Conservation (phyloP, 805 yeast genomes). For the Candida maesae region DNA sequence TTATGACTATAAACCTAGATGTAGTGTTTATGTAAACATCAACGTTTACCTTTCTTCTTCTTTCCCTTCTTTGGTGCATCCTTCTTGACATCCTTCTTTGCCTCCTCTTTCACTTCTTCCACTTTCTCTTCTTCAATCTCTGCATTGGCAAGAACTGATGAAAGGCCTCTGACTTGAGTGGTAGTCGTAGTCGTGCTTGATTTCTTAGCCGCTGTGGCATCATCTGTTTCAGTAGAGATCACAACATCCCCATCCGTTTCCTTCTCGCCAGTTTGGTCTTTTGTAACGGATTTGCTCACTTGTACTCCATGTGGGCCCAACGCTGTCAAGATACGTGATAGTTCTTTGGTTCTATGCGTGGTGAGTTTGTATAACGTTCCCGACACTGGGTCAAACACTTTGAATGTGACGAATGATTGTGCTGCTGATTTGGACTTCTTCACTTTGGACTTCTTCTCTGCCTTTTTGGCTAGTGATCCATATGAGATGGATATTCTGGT, state of each 20-base stretch:
- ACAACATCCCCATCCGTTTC: background rate
- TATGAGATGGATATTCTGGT: constrained; percentile 27
- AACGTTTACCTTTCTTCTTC: constrained; percentile 27
- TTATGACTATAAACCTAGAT: too few species aligned
- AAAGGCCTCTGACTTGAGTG: constrained; percentile 20
- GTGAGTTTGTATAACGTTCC: constrained; percentile 60
- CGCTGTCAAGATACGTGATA: constrained; percentile 66
- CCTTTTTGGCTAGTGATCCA: constrained; percentile 23
- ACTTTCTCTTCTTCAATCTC: constrained; percentile 21
- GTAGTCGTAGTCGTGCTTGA: background rate
- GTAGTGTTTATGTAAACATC: too few species aligned
- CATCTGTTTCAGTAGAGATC: background rate
- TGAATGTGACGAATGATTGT: constrained; percentile 37
- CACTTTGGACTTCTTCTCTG: constrained; percentile 11
- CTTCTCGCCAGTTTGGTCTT: background rate
- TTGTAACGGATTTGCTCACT: constrained; percentile 3
- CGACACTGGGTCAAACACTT: constrained; percentile 59
- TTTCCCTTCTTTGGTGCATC: constrained; percentile 19
- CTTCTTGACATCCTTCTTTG: constrained; percentile 5
- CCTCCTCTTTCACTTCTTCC: constrained; percentile 4
- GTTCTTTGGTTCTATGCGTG: constrained; percentile 61
- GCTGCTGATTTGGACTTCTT: constrained; percentile 8
- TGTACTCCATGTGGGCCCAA: constrained; percentile 62
- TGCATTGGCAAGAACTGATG: constrained; percentile 23
- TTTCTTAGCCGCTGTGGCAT: constrained; percentile 1